Conservation (phyloP, 2,329 filamentous ascomycete genomes). For the Acrodontium crateriforme region DNA sequence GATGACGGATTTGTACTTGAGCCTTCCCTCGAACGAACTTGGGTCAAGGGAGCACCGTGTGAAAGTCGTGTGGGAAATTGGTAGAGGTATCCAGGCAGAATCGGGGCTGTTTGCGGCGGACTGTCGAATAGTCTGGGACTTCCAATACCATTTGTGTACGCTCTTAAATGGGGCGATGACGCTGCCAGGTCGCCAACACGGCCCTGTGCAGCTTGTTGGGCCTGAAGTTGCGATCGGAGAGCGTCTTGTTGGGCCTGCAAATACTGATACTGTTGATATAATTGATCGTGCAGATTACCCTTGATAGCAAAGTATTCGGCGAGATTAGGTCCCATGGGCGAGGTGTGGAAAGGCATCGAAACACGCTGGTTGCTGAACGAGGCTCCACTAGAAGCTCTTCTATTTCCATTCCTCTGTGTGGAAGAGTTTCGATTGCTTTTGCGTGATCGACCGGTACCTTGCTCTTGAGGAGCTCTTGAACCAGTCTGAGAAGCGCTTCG, state of each 20-base stretch:
- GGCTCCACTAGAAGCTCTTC: conserved; percentile 45
- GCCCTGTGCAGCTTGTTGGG: conserved; percentile 25
- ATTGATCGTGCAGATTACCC: conserved; percentile 34
- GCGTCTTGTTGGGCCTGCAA: conserved; percentile 24
- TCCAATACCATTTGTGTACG: conserved; percentile 17
- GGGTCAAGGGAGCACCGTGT: conserved; percentile 23
- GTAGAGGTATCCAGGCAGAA: conserved; percentile 31
- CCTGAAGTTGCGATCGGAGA: conserved; percentile 29
- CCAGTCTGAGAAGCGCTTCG: conserved; percentile 34
- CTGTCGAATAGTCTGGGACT: conserved; percentile 18
- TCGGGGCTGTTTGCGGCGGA: conserved; percentile 21
- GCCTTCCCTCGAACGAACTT: conserved; percentile 28
- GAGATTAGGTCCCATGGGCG: conserved; percentile 25
- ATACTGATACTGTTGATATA: conserved; percentile 33
- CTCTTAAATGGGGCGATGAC: conserved; percentile 26
- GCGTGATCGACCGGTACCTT: conserved; percentile 15
- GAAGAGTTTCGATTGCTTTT: conserved; percentile 34
- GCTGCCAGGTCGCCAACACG: conserved; percentile 19
- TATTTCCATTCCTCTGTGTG: conserved; percentile 34
- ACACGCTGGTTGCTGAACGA: conserved; percentile 28
- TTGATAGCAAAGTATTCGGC: conserved; percentile 30
- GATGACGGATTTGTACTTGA: conserved; percentile 35
- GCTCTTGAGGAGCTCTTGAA: conserved; percentile 35
- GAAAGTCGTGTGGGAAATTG: conserved; percentile 33
- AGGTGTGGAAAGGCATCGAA: conserved; percentile 26